These are phyloP conservation scores for Termitomyces bulborhizus DNA, from an alignment of 768 basidiomycete genomes.

Conservation along the genomic window DNA sequence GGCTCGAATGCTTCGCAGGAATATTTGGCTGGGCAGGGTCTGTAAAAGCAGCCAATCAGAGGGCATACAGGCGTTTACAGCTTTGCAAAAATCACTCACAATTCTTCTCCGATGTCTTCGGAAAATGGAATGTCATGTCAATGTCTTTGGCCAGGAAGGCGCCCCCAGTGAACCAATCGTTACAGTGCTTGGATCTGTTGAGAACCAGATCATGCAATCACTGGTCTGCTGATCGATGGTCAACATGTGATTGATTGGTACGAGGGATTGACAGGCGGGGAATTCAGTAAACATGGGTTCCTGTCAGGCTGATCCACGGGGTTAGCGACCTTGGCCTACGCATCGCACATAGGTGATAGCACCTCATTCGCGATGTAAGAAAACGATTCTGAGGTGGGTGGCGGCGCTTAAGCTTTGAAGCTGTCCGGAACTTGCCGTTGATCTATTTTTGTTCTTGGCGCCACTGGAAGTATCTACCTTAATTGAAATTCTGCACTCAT, in stretches of 20 bases:
- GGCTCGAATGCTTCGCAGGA: not conserved
- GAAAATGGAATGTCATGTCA: not conserved
- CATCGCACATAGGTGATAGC: no score
- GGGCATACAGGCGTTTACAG: not conserved
- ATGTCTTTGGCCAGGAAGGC: not conserved
- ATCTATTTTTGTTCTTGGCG: not conserved
- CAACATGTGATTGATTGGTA: not conserved
- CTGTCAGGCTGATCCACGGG: no score
- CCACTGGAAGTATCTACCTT: not conserved
- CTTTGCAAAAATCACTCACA: not conserved
- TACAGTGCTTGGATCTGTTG: not conserved
- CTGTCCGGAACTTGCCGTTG: not conserved
- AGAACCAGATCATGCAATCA: not conserved
- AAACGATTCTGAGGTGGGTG: not conserved
- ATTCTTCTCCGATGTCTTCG: not conserved
- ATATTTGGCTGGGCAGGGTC: no score
- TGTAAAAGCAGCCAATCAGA: not conserved
- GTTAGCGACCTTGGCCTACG: no score
- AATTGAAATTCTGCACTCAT: no score
- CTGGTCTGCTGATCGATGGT: not conserved
- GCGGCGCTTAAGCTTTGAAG: no score
- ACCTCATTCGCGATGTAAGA: not conserved
- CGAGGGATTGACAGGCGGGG: not conserved
- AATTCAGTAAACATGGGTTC: not conserved
- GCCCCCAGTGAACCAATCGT: not conserved